phyloP scores from a whole-genome alignment of 495 filamentous ascomycete genomes.

The Hypoxylon perforatum region DNA sequence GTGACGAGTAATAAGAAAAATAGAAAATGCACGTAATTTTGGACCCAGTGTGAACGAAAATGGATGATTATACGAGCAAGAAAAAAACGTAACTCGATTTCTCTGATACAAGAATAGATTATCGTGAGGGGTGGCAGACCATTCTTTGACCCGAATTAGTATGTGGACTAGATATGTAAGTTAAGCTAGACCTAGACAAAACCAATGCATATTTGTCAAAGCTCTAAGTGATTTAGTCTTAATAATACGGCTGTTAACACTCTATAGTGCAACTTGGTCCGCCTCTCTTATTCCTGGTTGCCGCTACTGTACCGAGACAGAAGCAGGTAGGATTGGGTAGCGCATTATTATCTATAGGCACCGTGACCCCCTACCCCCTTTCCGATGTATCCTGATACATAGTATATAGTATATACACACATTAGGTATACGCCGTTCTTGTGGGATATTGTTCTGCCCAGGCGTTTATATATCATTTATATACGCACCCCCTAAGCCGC shows the following conservation, averaged over 20 bases:
- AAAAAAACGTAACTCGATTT: too few relatives aligned
- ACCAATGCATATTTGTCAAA: conserved; percentile 2
- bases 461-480: conserved; percentile 13
- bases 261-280: conserved; percentile 28
- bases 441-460: conserved; percentile 15
- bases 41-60: too few relatives aligned
- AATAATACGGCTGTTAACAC: conserved; percentile 32
- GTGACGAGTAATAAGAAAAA: conserved; percentile 33
- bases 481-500: conserved; percentile 11
- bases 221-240: conserved; percentile 13
- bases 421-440: background rate
- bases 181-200: conserved; percentile 21
- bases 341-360: conserved; percentile 21
- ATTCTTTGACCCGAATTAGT: too few relatives aligned
- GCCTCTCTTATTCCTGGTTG: conserved; percentile 23
- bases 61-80: too few relatives aligned
- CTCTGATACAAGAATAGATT: too few relatives aligned
- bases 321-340: conserved; percentile 29
- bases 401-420: too few relatives aligned
- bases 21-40: too few relatives aligned
- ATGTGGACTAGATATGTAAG: too few relatives aligned
- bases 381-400: too few relatives aligned
- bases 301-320: conserved; percentile 23
- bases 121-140: too few relatives aligned
- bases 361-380: conserved; percentile 17